These are phyloP conservation scores for Cystobasidium onofrii DNA, from an alignment of 768 basidiomycete genomes.

Conservation along the genomic window DNA sequence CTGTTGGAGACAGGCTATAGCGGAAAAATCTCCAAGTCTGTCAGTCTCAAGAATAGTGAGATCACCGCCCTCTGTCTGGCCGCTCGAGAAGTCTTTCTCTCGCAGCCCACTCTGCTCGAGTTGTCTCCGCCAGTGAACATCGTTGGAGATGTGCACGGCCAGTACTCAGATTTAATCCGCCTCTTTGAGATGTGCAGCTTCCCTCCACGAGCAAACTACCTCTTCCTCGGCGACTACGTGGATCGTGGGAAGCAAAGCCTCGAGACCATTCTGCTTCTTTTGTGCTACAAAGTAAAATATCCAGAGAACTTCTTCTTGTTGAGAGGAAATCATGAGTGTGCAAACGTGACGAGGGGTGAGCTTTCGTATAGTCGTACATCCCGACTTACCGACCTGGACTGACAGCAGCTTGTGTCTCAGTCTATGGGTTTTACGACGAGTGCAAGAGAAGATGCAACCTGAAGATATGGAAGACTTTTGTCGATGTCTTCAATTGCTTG, in stretches of 20 bases:
- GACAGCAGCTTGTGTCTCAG: conserved; percentile 48
- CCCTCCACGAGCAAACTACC: conserved; percentile 91
- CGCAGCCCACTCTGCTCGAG: conserved; percentile 93
- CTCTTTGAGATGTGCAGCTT: conserved; percentile 99
- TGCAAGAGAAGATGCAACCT: conserved; percentile 99
- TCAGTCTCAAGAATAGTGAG: conserved; percentile 91
- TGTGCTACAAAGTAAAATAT: conserved; percentile 99
- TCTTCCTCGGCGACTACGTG: conserved; percentile 98
- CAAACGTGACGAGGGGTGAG: conserved; percentile 95
- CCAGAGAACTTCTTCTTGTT: conserved; percentile 99
- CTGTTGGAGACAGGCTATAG: conserved; percentile 94
- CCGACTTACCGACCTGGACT: neutral
- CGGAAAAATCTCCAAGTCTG: conserved; percentile 92
- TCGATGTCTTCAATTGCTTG: conserved; percentile 98
- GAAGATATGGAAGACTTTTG: conserved; percentile 99
- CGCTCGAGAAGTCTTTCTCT: conserved; percentile 89
- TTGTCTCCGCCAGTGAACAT: conserved; percentile 98
- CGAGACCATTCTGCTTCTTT: conserved; percentile 88
- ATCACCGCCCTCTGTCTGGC: conserved; percentile 89
- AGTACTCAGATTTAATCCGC: conserved; percentile 96
- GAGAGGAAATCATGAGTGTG: conserved; percentile 97
- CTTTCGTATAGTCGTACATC: conserved; percentile 22
- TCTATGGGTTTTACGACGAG: conserved; percentile 99
- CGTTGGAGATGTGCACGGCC: conserved; percentile 97
- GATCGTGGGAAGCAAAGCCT: conserved; percentile 97